Percentiles rank a stretch among this genome's conserved stretches.
Conservation (phyloP, 2,329 filamentous ascomycete species). For the Alternaria solani region DNA sequence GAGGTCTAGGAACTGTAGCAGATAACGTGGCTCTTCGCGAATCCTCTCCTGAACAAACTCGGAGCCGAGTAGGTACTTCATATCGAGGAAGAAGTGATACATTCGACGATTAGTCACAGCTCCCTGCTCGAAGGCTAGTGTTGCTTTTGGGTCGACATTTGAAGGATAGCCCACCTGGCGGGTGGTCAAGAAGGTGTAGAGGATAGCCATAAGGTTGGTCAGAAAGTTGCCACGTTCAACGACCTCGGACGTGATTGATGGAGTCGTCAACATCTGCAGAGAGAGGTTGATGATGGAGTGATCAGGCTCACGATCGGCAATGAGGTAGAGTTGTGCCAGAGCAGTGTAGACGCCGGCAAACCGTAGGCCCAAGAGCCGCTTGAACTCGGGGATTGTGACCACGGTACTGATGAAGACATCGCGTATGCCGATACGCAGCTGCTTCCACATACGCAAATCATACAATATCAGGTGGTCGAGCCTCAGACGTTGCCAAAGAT, state of each 20-base stretch:
- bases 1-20: constrained; percentile 93
- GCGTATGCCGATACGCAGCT: constrained; percentile 85
- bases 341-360: constrained; percentile 95
- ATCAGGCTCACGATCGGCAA: constrained; percentile 94
- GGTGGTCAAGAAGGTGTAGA: constrained; percentile 96
- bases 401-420: constrained; percentile 97
- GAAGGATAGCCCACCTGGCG: constrained; percentile 94
- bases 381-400: constrained; percentile 94
- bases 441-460: constrained; percentile 96
- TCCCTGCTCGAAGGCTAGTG: constrained; percentile 90
- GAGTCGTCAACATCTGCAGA: constrained; percentile 93
- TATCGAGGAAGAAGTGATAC: constrained; percentile 96
- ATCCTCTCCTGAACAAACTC: constrained; percentile 87
- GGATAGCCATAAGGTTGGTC: constrained; percentile 91
- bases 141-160: constrained; percentile 84
- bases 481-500: constrained; percentile 87
- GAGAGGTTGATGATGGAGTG: constrained; percentile 99
- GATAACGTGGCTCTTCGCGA: constrained; percentile 82
- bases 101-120: constrained; percentile 94
- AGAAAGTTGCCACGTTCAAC: constrained; percentile 95
- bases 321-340: constrained; percentile 90
- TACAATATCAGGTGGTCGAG: constrained; percentile 95
- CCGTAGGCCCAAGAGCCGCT: constrained; percentile 88
- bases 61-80: constrained; percentile 89
- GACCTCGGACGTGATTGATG: constrained; percentile 94